phyloP scores from a whole-genome alignment of 163 green algal species.

The Scenedesmus sp. region DNA sequence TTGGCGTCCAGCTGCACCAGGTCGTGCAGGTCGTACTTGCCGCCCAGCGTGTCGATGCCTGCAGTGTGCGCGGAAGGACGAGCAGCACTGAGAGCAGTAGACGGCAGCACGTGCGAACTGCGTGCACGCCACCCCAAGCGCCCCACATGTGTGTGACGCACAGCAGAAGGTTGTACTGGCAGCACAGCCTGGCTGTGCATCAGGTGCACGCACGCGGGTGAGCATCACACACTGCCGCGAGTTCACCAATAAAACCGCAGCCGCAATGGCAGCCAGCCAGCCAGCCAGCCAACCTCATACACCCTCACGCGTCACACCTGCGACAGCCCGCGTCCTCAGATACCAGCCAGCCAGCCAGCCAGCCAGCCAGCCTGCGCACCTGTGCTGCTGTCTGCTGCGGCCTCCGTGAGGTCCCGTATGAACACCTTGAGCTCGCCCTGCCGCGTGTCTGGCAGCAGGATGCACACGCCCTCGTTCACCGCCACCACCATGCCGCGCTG shows the following conservation, averaged over 20 bases:
- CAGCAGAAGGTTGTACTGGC: not conserved
- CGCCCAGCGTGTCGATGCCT: constrained; percentile 76
- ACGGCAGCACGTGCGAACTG: too few relatives aligned
- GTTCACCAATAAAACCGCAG: too few relatives aligned
- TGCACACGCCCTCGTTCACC: constrained; percentile 74
- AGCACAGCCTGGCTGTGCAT: not conserved
- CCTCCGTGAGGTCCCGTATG: constrained; percentile 85
- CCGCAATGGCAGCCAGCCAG: constrained; percentile 87
- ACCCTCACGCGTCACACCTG: not conserved
- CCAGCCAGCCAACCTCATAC: constrained; percentile 33
- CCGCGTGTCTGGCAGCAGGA: constrained; percentile 86
- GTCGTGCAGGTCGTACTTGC: constrained; percentile 93
- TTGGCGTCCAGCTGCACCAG: constrained; percentile 88
- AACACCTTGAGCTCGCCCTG: constrained; percentile 92
- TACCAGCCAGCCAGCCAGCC: not conserved
- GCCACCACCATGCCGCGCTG: constrained; percentile 93
- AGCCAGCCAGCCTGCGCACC: not conserved
- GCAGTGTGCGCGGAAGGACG: not conserved
- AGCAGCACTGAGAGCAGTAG: not conserved
- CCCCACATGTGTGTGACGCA: too few relatives aligned
- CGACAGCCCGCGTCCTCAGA: too few relatives aligned
- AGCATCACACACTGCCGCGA: not conserved
- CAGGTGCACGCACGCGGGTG: too few relatives aligned
- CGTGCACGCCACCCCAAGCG: too few relatives aligned
- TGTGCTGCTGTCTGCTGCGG: constrained; percentile 66